Evolutionary conservation across 2,329 filamentous ascomycete genomes (phyloP).

Genomic region (Coniosporium tulheliwenetii): DNA sequence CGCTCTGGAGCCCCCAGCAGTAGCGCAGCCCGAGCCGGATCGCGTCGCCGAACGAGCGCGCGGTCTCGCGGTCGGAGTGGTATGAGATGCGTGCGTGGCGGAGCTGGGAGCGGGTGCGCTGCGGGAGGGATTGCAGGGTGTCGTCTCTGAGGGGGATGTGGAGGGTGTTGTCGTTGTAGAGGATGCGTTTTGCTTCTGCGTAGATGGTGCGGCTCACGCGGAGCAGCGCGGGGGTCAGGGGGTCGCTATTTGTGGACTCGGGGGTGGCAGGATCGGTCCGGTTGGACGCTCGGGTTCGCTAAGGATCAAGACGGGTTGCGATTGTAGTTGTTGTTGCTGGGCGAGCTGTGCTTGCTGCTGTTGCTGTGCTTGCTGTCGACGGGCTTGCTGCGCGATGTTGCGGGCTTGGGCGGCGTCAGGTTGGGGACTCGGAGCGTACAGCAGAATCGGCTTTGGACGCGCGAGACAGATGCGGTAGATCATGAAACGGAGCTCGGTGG

Average conservation of each 20-base stretch:
- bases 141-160: conserved; percentile 19
- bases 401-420: neutral
- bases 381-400: neutral
- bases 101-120: conserved; percentile 23
- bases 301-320: no score
- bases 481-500: conserved; percentile 28
- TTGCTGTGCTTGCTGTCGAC: neutral
- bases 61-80: conserved; percentile 27
- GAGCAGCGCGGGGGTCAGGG: conserved; percentile 22
- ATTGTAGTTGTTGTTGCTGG: no score
- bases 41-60: conserved; percentile 25
- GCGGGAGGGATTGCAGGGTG: conserved; percentile 23
- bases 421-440: conserved; percentile 9
- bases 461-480: conserved; percentile 25
- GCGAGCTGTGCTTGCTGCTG: neutral
- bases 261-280: conserved; percentile 2
- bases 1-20: conserved; percentile 26
- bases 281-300: no score
- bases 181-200: conserved; percentile 21
- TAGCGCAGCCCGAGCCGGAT: conserved; percentile 29
- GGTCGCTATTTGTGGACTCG: conserved; percentile 9
- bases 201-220: conserved; percentile 22
- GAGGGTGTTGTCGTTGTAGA: conserved; percentile 25
- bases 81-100: conserved; percentile 19
- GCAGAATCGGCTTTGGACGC: conserved; percentile 13